Conservation (phyloP, 768 basidiomycete species). For the Suillus subaureus region DNA sequence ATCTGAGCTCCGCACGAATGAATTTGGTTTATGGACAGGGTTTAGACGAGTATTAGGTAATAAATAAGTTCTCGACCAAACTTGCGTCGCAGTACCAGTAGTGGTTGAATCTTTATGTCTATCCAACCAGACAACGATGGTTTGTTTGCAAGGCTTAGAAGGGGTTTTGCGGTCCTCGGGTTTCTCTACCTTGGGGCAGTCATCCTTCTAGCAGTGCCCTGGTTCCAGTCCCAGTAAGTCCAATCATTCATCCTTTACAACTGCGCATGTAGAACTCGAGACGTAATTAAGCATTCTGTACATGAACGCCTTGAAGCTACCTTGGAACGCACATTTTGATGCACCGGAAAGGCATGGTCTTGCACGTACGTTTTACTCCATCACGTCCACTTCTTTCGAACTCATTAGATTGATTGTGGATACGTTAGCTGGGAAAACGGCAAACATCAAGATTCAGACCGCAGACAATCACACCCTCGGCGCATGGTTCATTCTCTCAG, state of each 20-base stretch:
- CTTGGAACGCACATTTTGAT: conserved; percentile 63
- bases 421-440: conserved; percentile 69
- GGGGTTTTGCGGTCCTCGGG: conserved; percentile 44
- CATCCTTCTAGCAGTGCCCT: conserved; percentile 58
- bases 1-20: not conserved
- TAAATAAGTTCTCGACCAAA: not conserved
- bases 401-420: not conserved
- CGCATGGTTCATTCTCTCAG: conserved; percentile 82
- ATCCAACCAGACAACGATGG: conserved; percentile 4
- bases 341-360: conserved; percentile 79
- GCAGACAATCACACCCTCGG: conserved; percentile 80
- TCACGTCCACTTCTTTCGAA: not conserved
- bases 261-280: conserved; percentile 23
- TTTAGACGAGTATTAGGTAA: not conserved
- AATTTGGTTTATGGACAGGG: not conserved
- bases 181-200: conserved; percentile 56
- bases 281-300: conserved; percentile 50
- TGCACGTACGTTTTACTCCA: conserved; percentile 57
- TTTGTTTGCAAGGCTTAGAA: conserved; percentile 31
- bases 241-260: conserved; percentile 13
- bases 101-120: not conserved
- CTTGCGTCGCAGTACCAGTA: not conserved
- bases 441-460: conserved; percentile 70
- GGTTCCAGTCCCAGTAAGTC: conserved; percentile 69
- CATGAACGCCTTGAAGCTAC: conserved; percentile 66